Evolutionary conservation across 2,329 filamentous ascomycete genomes (phyloP).

Genomic region (Fusarium robinianum): DNA sequence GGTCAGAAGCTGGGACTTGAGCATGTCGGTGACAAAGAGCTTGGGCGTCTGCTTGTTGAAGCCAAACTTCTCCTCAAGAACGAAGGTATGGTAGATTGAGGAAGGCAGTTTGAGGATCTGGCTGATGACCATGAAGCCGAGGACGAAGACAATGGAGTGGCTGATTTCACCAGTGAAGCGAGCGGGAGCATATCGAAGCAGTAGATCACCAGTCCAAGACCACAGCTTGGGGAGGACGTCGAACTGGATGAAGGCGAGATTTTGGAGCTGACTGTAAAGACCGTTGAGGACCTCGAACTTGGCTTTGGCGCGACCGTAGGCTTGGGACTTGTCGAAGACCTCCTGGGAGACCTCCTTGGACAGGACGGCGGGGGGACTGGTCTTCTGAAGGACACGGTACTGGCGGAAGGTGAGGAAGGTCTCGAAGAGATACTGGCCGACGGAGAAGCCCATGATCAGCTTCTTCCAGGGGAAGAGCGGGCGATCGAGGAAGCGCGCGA

Average conservation of each 20-base stretch:
- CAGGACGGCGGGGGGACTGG: slow-evolving; percentile 81
- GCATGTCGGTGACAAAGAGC: slow-evolving; percentile 85
- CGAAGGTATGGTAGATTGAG: slow-evolving; percentile 91
- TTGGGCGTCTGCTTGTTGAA: slow-evolving; percentile 98
- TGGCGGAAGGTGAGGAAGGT: slow-evolving; percentile 87
- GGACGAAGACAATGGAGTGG: slow-evolving; percentile 90
- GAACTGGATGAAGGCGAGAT: slow-evolving; percentile 85
- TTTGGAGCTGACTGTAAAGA: slow-evolving; percentile 86
- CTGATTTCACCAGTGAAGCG: slow-evolving; percentile 90
- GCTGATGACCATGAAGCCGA: slow-evolving; percentile 81
- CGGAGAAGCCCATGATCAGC: slow-evolving; percentile 90
- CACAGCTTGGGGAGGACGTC: slow-evolving; percentile 91
- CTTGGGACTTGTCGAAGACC: slow-evolving; percentile 94
- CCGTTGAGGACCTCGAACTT: slow-evolving; percentile 82
- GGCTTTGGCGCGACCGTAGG: slow-evolving; percentile 94
- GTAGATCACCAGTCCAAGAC: slow-evolving; percentile 75
- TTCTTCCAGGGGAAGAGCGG: slow-evolving; percentile 97
- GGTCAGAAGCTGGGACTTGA: slow-evolving; percentile 86
- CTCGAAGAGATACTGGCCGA: slow-evolving; percentile 90
- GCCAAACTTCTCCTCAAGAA: slow-evolving; percentile 94
- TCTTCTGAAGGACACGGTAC: slow-evolving; percentile 82
- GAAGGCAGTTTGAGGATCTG: slow-evolving; percentile 79
- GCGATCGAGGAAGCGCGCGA: slow-evolving; percentile 85
- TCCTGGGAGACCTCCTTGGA: slow-evolving; percentile 85
- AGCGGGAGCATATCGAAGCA: slow-evolving; percentile 74